Conservation (phyloP, 75 land plant species). For the Pinus albicaulis region DNA sequence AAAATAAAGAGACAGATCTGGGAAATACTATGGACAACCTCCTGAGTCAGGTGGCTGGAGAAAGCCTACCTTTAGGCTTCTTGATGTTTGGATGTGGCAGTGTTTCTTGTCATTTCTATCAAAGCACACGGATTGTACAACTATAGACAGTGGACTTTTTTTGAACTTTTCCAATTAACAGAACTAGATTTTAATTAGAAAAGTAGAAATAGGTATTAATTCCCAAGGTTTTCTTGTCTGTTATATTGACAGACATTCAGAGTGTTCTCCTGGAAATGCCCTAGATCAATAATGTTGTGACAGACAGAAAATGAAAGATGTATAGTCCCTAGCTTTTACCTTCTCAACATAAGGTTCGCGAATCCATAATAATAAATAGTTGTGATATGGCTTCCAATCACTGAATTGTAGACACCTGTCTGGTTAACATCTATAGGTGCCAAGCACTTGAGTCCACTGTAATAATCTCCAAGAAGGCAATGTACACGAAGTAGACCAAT, state of each 20-base stretch:
- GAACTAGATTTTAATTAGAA: too few relatives aligned
- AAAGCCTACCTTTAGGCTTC: too few relatives aligned
- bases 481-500: conserved; percentile 89
- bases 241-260: not conserved
- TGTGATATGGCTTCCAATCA: conserved; percentile 91
- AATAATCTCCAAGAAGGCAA: conserved; percentile 93
- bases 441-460: conserved; percentile 87
- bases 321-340: conserved; percentile 38
- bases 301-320: not conserved
- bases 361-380: conserved; percentile 96
- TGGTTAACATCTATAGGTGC: conserved; percentile 85
- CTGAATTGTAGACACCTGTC: conserved; percentile 79
- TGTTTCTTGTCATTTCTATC: too few relatives aligned
- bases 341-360: conserved; percentile 92
- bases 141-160: too few relatives aligned
- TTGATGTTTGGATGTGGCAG: too few relatives aligned
- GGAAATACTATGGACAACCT: too few relatives aligned
- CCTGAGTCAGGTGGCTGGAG: too few relatives aligned
- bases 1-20: too few relatives aligned
- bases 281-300: not conserved
- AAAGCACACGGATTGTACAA: too few relatives aligned
- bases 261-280: not conserved
- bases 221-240: not conserved
- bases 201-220: too few relatives aligned
- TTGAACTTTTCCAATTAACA: too few relatives aligned